Evolutionary conservation across 2,329 filamentous ascomycete genomes (phyloP).

Genomic region (Venturiaceae sp.): DNA sequence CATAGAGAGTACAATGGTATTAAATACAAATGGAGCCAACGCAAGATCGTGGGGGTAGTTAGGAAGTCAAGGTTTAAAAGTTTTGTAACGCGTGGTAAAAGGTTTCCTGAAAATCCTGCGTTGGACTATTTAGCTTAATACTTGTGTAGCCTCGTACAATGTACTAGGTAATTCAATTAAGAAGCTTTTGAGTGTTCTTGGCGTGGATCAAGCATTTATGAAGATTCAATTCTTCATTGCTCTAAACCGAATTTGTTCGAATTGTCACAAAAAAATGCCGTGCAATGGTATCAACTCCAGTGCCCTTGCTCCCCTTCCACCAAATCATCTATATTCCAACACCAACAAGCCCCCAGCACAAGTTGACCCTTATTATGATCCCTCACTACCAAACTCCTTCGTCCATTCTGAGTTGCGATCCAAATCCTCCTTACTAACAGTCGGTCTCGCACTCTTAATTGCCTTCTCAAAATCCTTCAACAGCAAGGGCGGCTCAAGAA

Average conservation of each 20-base stretch:
- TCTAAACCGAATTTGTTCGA: no score
- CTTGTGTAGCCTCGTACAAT: background rate
- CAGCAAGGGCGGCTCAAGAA: conserved; percentile 77
- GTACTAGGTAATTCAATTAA: background rate
- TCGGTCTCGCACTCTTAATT: conserved; percentile 78
- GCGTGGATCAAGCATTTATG: no score
- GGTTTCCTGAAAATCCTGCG: background rate
- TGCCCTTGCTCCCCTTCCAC: no score
- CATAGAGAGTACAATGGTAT: background rate
- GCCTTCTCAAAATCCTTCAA: conserved; percentile 92
- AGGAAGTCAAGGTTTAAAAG: background rate
- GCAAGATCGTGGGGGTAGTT: background rate
- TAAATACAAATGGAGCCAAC: background rate
- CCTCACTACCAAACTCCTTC: conserved; percentile 89
- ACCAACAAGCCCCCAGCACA: no score
- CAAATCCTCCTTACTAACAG: conserved; percentile 81
- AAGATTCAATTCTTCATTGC: no score
- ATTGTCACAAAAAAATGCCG: no score
- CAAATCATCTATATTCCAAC: no score
- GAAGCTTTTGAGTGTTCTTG: background rate
- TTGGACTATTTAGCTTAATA: background rate
- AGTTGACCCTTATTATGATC: conserved; percentile 40
- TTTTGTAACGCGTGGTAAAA: background rate
- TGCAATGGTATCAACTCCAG: no score
- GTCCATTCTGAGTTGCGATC: conserved; percentile 86